A percentile compares a stretch with the other conserved stretches of the same genome.
Evolutionary conservation across 169 alveolate species (phyloP).

Genomic region (Plasmodium knowlesi): DNA sequence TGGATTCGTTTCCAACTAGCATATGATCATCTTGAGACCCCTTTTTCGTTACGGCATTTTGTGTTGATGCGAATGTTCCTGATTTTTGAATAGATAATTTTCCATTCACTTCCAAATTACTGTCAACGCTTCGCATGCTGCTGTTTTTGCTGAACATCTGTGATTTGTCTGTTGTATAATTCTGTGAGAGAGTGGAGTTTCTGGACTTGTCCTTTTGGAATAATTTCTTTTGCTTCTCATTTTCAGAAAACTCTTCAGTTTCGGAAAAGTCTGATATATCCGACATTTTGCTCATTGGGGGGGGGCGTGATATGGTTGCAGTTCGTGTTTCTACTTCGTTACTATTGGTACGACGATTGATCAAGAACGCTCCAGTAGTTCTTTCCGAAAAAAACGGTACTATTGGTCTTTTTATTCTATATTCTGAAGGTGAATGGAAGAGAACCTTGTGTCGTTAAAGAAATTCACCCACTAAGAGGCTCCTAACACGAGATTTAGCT

Average conservation of each 20-base stretch:
- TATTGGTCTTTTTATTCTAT: neutral
- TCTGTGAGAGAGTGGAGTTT: slow-evolving; percentile 20
- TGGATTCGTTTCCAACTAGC: slow-evolving; percentile 16
- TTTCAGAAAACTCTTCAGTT: slow-evolving; percentile 14
- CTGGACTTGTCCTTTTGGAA: slow-evolving; percentile 1
- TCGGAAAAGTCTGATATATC: slow-evolving; percentile 65
- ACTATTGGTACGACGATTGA: neutral
- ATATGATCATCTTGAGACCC: slow-evolving; percentile 33
- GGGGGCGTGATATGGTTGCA: neutral
- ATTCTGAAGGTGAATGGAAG: neutral
- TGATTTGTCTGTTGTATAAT: neutral
- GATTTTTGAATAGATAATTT: slow-evolving; percentile 24
- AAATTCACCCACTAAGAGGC: neutral
- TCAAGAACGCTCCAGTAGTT: neutral
- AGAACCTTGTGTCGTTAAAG: neutral
- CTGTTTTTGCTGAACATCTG: slow-evolving; percentile 8
- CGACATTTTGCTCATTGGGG: slow-evolving; percentile 8
- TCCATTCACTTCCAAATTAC: slow-evolving; percentile 3
- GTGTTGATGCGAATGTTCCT: slow-evolving; percentile 18
- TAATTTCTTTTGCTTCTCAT: slow-evolving; percentile 17
- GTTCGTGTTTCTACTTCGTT: neutral
- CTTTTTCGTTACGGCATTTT: neutral
- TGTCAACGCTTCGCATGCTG: slow-evolving; percentile 8
- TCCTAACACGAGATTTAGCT: neutral
- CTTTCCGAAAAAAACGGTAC: neutral